Percentiles rank a stretch among this genome's conserved stretches.
Evolutionary conservation across 225 moss, liverwort and hornwort species (phyloP).

Genomic region (Asterella californica): DNA sequence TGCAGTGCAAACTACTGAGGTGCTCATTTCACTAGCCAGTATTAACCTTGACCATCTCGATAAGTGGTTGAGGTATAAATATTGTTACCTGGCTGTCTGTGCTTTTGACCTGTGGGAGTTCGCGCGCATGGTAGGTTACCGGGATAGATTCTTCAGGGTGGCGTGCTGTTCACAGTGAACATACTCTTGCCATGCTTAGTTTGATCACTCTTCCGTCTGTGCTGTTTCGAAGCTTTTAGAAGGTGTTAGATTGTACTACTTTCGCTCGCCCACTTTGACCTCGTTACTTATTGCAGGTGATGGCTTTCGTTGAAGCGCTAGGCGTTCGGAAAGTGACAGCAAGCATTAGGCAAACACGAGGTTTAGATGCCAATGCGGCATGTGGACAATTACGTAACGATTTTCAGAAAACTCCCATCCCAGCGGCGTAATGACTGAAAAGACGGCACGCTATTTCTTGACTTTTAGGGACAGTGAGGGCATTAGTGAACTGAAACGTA

Average conservation of each 20-base stretch:
- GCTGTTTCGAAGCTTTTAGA: background rate
- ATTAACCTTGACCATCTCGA: background rate
- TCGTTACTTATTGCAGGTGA: slow-evolving; percentile 40
- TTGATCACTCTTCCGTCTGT: background rate
- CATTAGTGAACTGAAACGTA: background rate
- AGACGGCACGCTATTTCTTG: background rate
- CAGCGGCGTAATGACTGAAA: slow-evolving; percentile 6
- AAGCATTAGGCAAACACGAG: slow-evolving; percentile 80
- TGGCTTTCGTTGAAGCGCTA: slow-evolving; percentile 79
- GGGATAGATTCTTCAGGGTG: background rate
- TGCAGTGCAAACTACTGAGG: too few species aligned
- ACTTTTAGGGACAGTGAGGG: background rate
- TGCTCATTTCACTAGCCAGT: background rate
- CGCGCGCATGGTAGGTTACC: background rate
- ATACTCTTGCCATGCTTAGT: background rate
- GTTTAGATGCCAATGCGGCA: slow-evolving; percentile 97
- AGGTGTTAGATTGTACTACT: background rate
- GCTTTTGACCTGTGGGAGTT: background rate
- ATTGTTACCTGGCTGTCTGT: background rate
- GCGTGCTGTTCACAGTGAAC: background rate
- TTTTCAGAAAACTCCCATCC: slow-evolving; percentile 67
- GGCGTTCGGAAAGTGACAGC: slow-evolving; percentile 70
- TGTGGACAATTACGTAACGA: slow-evolving; percentile 95
- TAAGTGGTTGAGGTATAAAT: background rate
- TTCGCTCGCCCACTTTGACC: background rate